Percentiles rank a stretch among this genome's conserved stretches.
phyloP scores from a whole-genome alignment of 257 asterid species.

The Salvia miltiorrhiza region DNA sequence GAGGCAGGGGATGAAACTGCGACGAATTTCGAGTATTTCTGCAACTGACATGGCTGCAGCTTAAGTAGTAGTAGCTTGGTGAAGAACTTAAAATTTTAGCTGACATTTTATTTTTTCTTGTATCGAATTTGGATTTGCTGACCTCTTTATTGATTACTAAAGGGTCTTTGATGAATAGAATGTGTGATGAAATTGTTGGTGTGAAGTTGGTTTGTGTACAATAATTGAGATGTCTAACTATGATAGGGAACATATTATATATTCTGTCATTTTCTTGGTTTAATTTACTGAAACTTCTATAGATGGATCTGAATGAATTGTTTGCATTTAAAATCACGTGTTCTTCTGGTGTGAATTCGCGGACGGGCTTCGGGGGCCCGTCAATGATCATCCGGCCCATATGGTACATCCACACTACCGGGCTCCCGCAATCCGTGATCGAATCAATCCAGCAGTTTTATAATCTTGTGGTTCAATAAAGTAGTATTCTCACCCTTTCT shows the following conservation, averaged over 20 bases:
- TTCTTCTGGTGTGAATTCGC: not conserved
- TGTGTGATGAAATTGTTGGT: not conserved
- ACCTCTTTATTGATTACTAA: not conserved
- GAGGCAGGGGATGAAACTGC: not conserved
- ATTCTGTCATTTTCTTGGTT: constrained; percentile 9
- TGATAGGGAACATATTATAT: not conserved
- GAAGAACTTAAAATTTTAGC: not conserved
- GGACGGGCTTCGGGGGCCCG: too few species aligned
- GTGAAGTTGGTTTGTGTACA: not conserved
- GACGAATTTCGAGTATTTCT: not conserved
- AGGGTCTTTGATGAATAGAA: not conserved
- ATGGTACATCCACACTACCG: too few species aligned
- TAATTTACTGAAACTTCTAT: not conserved
- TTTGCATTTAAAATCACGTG: not conserved
- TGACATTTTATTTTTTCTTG: not conserved
- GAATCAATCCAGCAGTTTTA: too few species aligned
- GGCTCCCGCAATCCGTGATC: too few species aligned
- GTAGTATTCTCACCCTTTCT: too few species aligned
- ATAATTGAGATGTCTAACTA: not conserved
- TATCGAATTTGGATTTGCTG: not conserved
- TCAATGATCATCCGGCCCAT: too few species aligned
- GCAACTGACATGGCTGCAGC: constrained; percentile 6
- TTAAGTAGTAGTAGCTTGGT: constrained; percentile 14
- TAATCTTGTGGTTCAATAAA: too few species aligned
- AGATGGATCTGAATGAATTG: not conserved